These are phyloP conservation scores for Oryza punctata DNA, from an alignment of 176 grass and related monocot species.

Conservation along the genomic window DNA sequence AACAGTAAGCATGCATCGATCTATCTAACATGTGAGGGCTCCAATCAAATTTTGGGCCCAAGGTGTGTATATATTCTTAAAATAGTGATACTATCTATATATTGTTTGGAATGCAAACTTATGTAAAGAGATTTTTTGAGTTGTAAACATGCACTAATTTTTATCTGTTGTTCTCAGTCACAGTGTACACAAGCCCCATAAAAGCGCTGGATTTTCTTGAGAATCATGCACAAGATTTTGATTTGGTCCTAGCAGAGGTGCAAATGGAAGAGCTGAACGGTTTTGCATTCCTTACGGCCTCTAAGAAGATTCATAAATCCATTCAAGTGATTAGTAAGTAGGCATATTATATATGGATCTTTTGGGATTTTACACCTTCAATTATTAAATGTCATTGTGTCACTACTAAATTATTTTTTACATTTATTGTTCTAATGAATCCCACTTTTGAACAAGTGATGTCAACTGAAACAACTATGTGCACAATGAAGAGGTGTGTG, in stretches of 20 bases:
- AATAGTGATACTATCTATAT: too few relatives aligned
- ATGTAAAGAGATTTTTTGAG: too few relatives aligned
- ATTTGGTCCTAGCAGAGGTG: slow-evolving; percentile 35
- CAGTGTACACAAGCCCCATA: slow-evolving; percentile 28
- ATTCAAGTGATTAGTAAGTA: slow-evolving; percentile 56
- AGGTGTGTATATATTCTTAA: too few relatives aligned
- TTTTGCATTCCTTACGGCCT: slow-evolving; percentile 28
- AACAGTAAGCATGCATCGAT: too few relatives aligned
- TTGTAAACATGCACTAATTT: too few relatives aligned
- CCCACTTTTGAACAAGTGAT: slow-evolving; percentile 17
- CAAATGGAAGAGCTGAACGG: slow-evolving; percentile 43
- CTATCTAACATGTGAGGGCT: too few relatives aligned
- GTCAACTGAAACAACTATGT: not conserved
- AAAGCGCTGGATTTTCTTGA: slow-evolving; percentile 25
- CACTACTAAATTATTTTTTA: not conserved
- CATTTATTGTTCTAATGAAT: not conserved
- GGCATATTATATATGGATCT: too few relatives aligned
- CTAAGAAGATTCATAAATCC: slow-evolving; percentile 9
- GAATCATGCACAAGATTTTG: slow-evolving; percentile 28
- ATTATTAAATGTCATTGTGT: not conserved
- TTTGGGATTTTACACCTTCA: not conserved
- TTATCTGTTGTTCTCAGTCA: slow-evolving; percentile 4
- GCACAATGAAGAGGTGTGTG: not conserved
- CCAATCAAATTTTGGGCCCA: too few relatives aligned
- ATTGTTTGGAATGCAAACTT: too few relatives aligned